Conservation (phyloP, 345 rosid species). For the Syzygium grande region DNA sequence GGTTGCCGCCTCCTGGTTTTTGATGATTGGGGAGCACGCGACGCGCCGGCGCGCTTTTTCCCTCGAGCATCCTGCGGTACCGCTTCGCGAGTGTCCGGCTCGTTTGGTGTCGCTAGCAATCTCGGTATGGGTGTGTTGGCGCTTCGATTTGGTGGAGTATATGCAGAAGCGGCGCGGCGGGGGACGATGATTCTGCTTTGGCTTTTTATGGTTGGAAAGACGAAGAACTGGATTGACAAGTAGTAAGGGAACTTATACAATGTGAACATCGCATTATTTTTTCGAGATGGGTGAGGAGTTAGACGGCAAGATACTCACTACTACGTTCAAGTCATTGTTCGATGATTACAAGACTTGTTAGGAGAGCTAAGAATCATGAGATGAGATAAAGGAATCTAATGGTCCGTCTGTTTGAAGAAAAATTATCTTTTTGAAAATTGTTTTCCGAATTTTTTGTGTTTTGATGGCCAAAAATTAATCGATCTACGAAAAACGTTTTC, state of each 20-base stretch:
- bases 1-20: not conserved
- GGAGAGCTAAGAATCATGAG: not conserved
- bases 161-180: not conserved
- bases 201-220: not conserved
- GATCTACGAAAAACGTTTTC: not conserved
- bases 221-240: not conserved
- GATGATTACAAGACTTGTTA: not conserved
- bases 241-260: not conserved
- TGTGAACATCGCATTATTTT: not conserved
- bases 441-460: not conserved
- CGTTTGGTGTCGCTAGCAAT: not conserved
- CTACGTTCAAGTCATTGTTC: fast-evolving
- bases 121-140: fast-evolving
- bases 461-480: not conserved
- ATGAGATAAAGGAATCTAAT: not conserved
- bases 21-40: not conserved
- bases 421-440: fast-evolving
- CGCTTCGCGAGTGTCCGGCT: not conserved
- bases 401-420: not conserved
- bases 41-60: not conserved
- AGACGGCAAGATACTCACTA: not conserved
- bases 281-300: not conserved
- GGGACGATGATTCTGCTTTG: not conserved
- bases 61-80: not conserved
- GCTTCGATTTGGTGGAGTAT: not conserved